Evolutionary conservation across 2,329 filamentous ascomycete species (phyloP).

Genomic region (Pyrenophora graminea): DNA sequence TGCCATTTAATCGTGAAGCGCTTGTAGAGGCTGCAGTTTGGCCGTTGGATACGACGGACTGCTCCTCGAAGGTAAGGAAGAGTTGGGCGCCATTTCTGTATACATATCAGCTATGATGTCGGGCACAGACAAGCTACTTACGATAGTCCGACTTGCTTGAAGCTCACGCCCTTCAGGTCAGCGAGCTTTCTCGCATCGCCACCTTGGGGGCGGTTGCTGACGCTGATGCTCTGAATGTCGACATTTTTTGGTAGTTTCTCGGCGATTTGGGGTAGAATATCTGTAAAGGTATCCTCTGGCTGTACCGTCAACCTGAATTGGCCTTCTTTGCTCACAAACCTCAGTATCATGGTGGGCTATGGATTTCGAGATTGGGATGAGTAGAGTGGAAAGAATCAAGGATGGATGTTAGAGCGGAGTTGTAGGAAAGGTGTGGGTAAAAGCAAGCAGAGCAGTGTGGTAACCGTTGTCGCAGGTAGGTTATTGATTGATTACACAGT

Average conservation of each 20-base stretch:
- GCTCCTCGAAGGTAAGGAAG: slow-evolving; percentile 78
- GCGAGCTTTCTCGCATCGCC: slow-evolving; percentile 60
- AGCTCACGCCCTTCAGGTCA: slow-evolving; percentile 58
- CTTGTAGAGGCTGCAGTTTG: slow-evolving; percentile 39
- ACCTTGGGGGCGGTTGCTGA: slow-evolving; percentile 65
- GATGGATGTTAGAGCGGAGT: not conserved
- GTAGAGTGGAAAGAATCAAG: not conserved
- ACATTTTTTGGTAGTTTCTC: slow-evolving; percentile 63
- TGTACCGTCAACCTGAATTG: slow-evolving; percentile 85
- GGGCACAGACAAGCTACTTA: slow-evolving; percentile 37
- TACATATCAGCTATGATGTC: slow-evolving; percentile 21
- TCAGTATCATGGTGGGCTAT: slow-evolving; percentile 68
- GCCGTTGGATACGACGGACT: slow-evolving; percentile 57
- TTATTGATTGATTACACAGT: slow-evolving; percentile 18
- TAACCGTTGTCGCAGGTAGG: slow-evolving; percentile 6
- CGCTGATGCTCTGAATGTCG: slow-evolving; percentile 59
- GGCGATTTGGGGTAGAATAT: slow-evolving; percentile 59
- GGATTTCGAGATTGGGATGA: not conserved
- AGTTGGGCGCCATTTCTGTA: slow-evolving; percentile 88
- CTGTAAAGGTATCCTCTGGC: slow-evolving; percentile 70
- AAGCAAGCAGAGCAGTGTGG: slow-evolving; percentile 4
- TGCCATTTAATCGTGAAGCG: slow-evolving; percentile 75
- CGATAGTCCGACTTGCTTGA: slow-evolving; percentile 62
- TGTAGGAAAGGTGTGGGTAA: slow-evolving; percentile 1
- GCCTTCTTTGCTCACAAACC: slow-evolving; percentile 58